Conservation (phyloP, 441 rosid species). For the Erodium chrysanthum region DNA sequence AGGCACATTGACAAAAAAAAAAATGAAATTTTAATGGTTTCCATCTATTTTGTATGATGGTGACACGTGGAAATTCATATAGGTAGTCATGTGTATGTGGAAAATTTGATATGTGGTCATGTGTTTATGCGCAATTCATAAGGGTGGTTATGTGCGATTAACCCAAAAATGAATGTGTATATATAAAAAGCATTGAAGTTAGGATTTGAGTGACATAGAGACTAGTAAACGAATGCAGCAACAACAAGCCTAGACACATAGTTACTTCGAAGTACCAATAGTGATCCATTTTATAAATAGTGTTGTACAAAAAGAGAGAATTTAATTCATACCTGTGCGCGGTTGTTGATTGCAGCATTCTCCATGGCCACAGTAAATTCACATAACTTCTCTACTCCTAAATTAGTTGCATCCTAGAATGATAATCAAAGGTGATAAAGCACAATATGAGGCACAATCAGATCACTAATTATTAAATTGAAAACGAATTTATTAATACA, state of each 20-base stretch:
- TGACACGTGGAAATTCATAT: too few species aligned
- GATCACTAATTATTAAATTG: constrained; percentile 2
- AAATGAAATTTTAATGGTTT: too few species aligned
- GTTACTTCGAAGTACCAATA: not conserved
- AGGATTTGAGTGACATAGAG: not conserved
- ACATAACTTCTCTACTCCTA: constrained; percentile 48
- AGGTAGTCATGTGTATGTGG: too few species aligned
- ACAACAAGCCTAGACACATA: not conserved
- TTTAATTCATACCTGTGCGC: constrained; percentile 38
- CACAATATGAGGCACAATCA: not conserved
- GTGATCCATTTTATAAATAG: not conserved
- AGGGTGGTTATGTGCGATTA: too few species aligned
- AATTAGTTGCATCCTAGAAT: constrained; percentile 41
- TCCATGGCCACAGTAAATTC: constrained; percentile 28
- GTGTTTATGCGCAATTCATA: too few species aligned
- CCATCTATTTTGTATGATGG: too few species aligned
- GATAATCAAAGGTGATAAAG: not conserved
- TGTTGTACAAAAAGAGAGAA: constrained; percentile 4
- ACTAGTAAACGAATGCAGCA: too few species aligned
- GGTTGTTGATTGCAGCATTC: constrained; percentile 5
- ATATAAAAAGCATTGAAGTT: not conserved
- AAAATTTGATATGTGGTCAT: too few species aligned
- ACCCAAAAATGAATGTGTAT: too few species aligned
- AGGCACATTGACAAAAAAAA: too few species aligned
- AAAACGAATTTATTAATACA: constrained; percentile 6